Base-by-base conservation (phyloP, 257 asterid genomes). In the Solanum verrucosum region DNA sequence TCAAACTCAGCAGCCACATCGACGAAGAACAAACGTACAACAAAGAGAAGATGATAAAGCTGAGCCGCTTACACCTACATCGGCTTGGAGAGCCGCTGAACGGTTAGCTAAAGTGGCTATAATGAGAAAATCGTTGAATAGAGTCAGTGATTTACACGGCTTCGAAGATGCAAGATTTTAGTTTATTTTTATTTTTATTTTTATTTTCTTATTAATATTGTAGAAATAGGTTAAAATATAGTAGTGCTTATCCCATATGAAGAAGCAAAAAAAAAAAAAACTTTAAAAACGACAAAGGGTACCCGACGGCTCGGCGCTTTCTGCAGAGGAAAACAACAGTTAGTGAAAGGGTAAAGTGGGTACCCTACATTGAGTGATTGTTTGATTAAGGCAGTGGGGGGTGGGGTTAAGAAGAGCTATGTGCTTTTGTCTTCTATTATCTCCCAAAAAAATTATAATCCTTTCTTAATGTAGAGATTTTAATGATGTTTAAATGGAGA, bases 1-100 rank as follows among this genome's bases (percentile, higher is more conserved):
- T 63, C 90, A 83, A 74, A 11, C 35, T 60, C 89, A 70, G 46
- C 87, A 44, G 46, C 6, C 81, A 34, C 92, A 71, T 1, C 84
- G 90, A 46, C 90, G 91, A 56, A 65, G 94, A 75, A 90, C 89
- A 87, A 87, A 83, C 72, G 37, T 49, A 59, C 89, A 88, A 29
- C 89, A 90, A 37, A 89, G 90, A 34, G 86, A 89, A 6, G 96
- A 92, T 0, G 96, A 90, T 9, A 93, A 94, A 84, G 89, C 92
- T 33, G 99, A 97, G 95, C 98, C 96, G 87, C 93, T 95, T 2
- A 96, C 99, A 88, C 99, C 99, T 67, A 96, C 98, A 7, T 98
- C 99, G 90, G 99, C 99, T 86, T 98, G 99, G 99, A 94, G 96
- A 88, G 98, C 99, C 34, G 99, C 99, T 71, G 99, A 98, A 89